Evolutionary conservation across 169 alveolate species (phyloP), one percentile per base, ranked within the genome.

Genomic region (Plasmodium inui): DNA sequence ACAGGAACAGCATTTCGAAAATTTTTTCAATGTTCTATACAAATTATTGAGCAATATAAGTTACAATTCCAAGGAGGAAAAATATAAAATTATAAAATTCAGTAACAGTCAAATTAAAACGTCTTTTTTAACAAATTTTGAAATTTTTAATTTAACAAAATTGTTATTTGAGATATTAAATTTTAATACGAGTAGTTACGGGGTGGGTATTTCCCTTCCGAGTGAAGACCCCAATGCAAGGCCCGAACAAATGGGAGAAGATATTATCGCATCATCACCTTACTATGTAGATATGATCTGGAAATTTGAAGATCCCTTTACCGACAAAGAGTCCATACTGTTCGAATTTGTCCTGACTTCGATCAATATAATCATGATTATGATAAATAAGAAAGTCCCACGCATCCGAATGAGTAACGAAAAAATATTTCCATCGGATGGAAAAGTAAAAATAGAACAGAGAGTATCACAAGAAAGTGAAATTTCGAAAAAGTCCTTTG

Each of bases 301-400:
- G 94, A 89, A 89, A 79, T 89, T 89, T 89, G 90, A 89, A 37
- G 71, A 89, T 9, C 22, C 30, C 44, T 61, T 89, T 80, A 39
- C 72, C 37, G 94, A 89, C 50, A 44, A 57, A 5, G 90, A 89
- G 22, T 57, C 94, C 39, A 89, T 89, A 37, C 82, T 89, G 55
- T 89, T 89, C 41, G 94, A 89, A 37, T 89, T 37, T 73, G 94
- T 89, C 19, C 55, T 89, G 44, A 79, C 94, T 3, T 79, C 82
- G n/a, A 39, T 89, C 22, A 89, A 89, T 46, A 89, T 89, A 79
- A 89, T 89, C 34, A 78, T 89, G 88, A 67, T 5, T 37, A 79
- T 67, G 72, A 57, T 73, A 57, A 89, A 89, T 89, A 89, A 80
- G 34, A 73, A 84, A 32, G 67, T 85, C 8, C 61, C 84, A 22